Conservation (phyloP, 148 eudicot species). For the Camellia granthamiana region DNA sequence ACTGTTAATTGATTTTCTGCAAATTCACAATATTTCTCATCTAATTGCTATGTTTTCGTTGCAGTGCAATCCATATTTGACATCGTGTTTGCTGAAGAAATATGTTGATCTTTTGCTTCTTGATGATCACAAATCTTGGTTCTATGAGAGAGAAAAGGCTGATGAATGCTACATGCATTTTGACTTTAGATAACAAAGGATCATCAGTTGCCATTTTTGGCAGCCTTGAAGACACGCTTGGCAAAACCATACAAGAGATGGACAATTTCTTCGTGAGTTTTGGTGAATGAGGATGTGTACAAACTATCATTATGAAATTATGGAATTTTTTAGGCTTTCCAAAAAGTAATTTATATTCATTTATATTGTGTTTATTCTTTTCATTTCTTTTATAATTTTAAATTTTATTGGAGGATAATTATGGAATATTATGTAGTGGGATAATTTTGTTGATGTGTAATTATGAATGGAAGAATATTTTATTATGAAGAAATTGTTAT, state of each 20-base stretch:
- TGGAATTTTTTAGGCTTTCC: too few relatives aligned
- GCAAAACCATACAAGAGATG: background rate
- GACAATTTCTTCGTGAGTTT: too few relatives aligned
- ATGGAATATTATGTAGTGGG: too few relatives aligned
- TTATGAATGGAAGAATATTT: too few relatives aligned
- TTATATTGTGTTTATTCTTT: too few relatives aligned
- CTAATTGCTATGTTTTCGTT: slow-evolving; percentile 9
- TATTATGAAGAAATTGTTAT: too few relatives aligned
- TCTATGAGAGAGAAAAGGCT: background rate
- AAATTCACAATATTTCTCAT: background rate
- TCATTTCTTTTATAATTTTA: too few relatives aligned
- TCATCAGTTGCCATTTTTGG: background rate
- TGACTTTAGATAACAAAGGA: background rate
- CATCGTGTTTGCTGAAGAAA: slow-evolving; percentile 63
- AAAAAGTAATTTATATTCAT: too few relatives aligned
- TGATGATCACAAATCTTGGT: background rate
- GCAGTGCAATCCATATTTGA: slow-evolving; percentile 67
- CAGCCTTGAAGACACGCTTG: background rate
- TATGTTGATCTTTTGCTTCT: slow-evolving; percentile 26
- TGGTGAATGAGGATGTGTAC: too few relatives aligned
- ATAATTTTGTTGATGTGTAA: too few relatives aligned
- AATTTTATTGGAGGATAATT: too few relatives aligned
- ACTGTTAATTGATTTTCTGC: background rate
- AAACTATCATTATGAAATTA: too few relatives aligned
- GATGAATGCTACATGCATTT: background rate